Percentiles rank a stretch among this genome's conserved stretches.
Evolutionary conservation across 106 monocot species (phyloP).

Genomic region (Dioscorea zingiberensis): DNA sequence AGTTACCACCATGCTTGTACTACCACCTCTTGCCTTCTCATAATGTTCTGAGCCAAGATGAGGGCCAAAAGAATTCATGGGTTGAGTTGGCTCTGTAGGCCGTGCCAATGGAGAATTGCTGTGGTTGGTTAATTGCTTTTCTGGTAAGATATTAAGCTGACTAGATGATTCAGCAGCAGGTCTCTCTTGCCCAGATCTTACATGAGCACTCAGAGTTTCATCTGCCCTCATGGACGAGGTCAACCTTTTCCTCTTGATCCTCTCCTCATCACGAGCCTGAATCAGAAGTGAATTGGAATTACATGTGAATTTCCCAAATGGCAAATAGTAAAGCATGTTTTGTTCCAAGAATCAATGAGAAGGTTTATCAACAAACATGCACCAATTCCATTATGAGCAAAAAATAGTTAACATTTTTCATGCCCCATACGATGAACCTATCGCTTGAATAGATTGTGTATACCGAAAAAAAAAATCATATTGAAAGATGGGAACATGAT

Average conservation of each 20-base stretch:
- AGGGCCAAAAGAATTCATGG: conserved; percentile 20
- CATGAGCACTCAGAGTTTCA: conserved; percentile 12
- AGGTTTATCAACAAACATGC: no score
- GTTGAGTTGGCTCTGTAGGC: conserved; percentile 16
- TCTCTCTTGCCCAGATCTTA: conserved; percentile 27
- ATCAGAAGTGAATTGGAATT: not conserved
- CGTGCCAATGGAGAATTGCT: conserved; percentile 13
- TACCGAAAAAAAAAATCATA: no score
- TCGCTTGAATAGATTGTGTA: no score
- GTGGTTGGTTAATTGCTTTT: conserved; percentile 21
- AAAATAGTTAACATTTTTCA: no score
- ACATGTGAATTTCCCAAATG: not conserved
- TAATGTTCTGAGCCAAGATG: conserved; percentile 15
- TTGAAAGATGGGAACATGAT: not conserved
- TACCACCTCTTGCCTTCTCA: conserved; percentile 21
- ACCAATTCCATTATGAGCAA: no score
- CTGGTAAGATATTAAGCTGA: conserved; percentile 7
- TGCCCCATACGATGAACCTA: no score
- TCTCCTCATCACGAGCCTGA: conserved; percentile 67
- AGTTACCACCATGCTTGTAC: not conserved
- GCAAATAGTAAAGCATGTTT: not conserved
- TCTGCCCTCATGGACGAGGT: conserved; percentile 15
- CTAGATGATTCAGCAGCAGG: conserved; percentile 6
- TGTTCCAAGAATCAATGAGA: no score
- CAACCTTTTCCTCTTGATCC: conserved; percentile 63